Evolutionary conservation across 352 stramenopile species (phyloP), one percentile per base, ranked within the genome.

Genomic region (Globisporangium rhizosaccharum): DNA sequence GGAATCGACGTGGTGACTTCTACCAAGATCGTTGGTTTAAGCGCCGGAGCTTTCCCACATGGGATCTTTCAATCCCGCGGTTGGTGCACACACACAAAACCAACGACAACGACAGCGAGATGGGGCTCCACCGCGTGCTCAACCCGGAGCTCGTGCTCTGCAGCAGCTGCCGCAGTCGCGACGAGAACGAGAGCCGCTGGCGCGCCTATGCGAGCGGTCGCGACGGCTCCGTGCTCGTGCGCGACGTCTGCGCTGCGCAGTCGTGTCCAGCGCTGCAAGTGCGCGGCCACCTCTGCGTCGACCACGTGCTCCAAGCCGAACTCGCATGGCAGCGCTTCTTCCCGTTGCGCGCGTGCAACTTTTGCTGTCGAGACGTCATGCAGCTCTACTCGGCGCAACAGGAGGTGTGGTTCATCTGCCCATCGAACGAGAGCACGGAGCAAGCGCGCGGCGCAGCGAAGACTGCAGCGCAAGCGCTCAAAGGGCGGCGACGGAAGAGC

Each of bases 361-460:
- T 74, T n/a, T 90, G 81, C 50, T 62, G 71, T 18, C 47, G 71
- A 9, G 80, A 69, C 45, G 67, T 74, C 11, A 53, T 88, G 28
- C 56, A 82, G 61, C 56, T 87, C 12, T 85, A 75, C 63, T 52
- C 42, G 2, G 58, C 82, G 12, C 63, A 81, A 33, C 53, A 63
- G 11, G 73, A 87, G 5, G 72, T 88, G 36, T 90, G 78, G 81
- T 88, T 82, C 56, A 79, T 90, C 26, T 63, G 86, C 2, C 18
- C 55, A 14, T 47, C 51, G n/a, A 72, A 60, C 26, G 67, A 76
- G 5, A 57, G 62, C 28, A 61, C 44, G 10, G 28, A 5, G 3
- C 18, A n/a, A 1, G 51, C 64, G 25, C 66, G 51, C 51, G 76
- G 74, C 33, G 68, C 84, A 0, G 74, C 82, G 56, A 57, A 57